phyloP scores from a whole-genome alignment of 345 rosid genomes.

The Citrus australasica region DNA sequence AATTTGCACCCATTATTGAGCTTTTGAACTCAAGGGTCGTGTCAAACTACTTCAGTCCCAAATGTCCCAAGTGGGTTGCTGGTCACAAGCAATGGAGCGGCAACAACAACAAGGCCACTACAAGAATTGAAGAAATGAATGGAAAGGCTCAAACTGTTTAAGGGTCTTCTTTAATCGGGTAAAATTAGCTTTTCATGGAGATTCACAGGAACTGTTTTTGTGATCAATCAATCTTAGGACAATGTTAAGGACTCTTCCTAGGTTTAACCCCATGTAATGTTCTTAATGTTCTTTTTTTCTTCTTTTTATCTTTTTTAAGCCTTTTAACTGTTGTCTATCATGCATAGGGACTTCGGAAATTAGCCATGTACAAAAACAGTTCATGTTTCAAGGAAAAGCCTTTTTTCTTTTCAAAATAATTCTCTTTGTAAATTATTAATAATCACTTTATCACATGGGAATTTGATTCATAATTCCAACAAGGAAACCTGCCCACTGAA shows the following conservation, averaged over 20 bases:
- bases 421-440: neutral
- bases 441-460: conserved; percentile 10
- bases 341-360: conserved; percentile 37
- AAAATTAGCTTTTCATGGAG: conserved; percentile 24
- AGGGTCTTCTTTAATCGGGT: neutral
- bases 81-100: conserved; percentile 84
- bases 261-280: conserved; percentile 30
- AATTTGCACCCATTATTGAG: conserved; percentile 88
- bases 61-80: conserved; percentile 92
- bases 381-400: conserved; percentile 36
- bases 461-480: conserved; percentile 39
- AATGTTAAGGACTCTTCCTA: conserved; percentile 32
- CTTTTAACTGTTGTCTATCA: conserved; percentile 28
- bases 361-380: conserved; percentile 65
- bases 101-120: conserved; percentile 19
- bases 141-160: conserved; percentile 5
- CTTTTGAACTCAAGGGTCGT: conserved; percentile 74
- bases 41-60: conserved; percentile 68
- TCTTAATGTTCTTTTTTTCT: neutral
- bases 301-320: neutral
- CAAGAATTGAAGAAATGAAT: conserved; percentile 8
- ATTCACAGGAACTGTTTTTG: conserved; percentile 33
- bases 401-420: neutral
- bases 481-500: conserved; percentile 46
- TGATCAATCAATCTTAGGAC: conserved; percentile 34